Evolutionary conservation across 495 filamentous ascomycete species (phyloP), one percentile per base, ranked within the genome.

Genomic region (Trypethelium eluteriae): DNA sequence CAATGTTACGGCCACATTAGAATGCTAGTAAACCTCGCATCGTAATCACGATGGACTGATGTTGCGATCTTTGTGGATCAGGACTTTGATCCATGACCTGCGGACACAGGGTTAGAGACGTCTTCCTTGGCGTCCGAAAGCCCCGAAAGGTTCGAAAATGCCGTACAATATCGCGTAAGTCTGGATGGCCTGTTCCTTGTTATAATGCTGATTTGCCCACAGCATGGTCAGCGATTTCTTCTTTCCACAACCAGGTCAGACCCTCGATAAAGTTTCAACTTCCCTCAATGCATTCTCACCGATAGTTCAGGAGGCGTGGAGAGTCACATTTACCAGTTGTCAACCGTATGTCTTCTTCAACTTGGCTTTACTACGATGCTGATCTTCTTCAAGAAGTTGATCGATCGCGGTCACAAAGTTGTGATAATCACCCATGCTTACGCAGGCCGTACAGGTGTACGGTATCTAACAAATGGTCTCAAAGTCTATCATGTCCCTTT

Each of bases 221-320:
- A 89, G 86, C 59, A 98, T 98, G 94, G 89, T 96, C 81, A 92
- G 93, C 82, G 94, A 98, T 81, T 97, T 93, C 84, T 98, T 98
- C 85, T 98, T 93, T 73, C 94, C 94, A 34, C 95, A 98, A 71
- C 92, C 93, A 50, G 93, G 86, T 85, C 18, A 36, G 53, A 2
- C 7, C 0, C 18, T 59, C 1, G 7, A 0, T n/a, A 35, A 5
- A 35, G 1, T 10, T 35, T 10, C 6, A n/a, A 9, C 0, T 7
- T 10, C 32, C 3, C 3, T 18, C 5, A 9, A 59, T 9, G n/a
- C n/a, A 25, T 25, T 9, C 18, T 39, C 7, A 64, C 68, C 61
- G 56, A 44, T 41, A 44, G 57, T 66, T 4, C 32, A 87, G 86
- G 93, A 69, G 94, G 94, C 59, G 85, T 98, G 67, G 94, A 98